phyloP scores from a whole-genome alignment of 2,329 filamentous ascomycete genomes.

The Colletotrichum musae region DNA sequence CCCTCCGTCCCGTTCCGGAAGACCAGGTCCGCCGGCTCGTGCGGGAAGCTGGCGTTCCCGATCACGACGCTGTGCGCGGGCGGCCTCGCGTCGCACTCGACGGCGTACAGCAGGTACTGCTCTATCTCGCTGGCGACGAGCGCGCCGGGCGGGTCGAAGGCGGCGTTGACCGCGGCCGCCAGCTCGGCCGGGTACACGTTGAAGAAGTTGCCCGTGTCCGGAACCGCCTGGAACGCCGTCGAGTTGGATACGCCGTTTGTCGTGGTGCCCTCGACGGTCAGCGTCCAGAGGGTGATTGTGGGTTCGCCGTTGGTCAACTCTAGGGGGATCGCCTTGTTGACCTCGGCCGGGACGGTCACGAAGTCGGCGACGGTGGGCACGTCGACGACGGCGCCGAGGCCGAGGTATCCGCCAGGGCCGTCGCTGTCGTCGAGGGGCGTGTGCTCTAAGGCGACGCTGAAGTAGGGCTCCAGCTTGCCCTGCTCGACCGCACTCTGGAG shows the following conservation, averaged over 20 bases:
- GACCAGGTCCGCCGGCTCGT: slow-evolving; percentile 50
- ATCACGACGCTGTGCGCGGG: slow-evolving; percentile 59
- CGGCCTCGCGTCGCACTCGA: slow-evolving; percentile 57
- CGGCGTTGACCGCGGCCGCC: slow-evolving; percentile 53
- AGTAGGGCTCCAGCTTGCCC: slow-evolving; percentile 41
- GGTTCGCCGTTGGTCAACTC: slow-evolving; percentile 31
- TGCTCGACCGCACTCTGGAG: slow-evolving; percentile 11
- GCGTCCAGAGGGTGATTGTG: slow-evolving; percentile 41
- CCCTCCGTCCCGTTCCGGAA: slow-evolving; percentile 35
- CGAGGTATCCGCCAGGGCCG: slow-evolving; percentile 43
- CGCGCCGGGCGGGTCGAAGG: slow-evolving; percentile 58
- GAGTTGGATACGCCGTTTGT: slow-evolving; percentile 43
- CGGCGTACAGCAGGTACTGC: slow-evolving; percentile 50
- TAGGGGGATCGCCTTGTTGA: slow-evolving; percentile 42
- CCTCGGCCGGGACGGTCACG: slow-evolving; percentile 41
- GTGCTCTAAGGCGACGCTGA: slow-evolving; percentile 44
- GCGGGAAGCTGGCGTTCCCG: slow-evolving; percentile 50
- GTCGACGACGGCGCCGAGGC: slow-evolving; percentile 42
- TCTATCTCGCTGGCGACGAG: slow-evolving; percentile 44
- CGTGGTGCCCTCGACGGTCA: slow-evolving; percentile 39
- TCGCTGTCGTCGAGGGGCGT: slow-evolving; percentile 22
- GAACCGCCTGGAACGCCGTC: slow-evolving; percentile 54
- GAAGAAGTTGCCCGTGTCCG: slow-evolving; percentile 60
- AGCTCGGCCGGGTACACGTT: slow-evolving; percentile 57
- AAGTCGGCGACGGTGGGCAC: slow-evolving; percentile 39